Base-by-base conservation (phyloP, 352 stramenopile species). In the Phytophthora uliginosa region DNA sequence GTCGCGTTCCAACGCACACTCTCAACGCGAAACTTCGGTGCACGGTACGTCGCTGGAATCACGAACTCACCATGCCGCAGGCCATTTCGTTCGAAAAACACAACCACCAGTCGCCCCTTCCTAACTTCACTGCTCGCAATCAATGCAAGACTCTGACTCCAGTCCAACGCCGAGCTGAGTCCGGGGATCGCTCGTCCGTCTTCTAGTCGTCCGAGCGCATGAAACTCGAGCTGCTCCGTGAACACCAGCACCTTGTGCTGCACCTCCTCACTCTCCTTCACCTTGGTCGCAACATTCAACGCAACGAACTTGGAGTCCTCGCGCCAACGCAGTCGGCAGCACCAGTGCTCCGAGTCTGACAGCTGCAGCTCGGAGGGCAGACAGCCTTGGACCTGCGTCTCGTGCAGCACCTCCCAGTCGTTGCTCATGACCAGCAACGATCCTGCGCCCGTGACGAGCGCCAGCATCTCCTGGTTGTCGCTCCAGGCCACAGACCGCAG, bases 61-160 rank as follows among this genome's bases (percentile, higher is more conserved):
- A 76, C 63, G 62, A 97, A 95, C 50, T 95, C 90, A 17, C 90
- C 88, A 65, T 97, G 90, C 2, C 86, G 82, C 47, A 95, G 71
- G 1, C 90, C 90, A 63, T 97, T 97, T 22, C 85, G 77, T 66
- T 97, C 90, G 56, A 97, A 97, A 63, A 96, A 95, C 18, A 95
- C 86, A 15, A 95, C 73, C 34, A 86, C 82, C 28, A 89, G 70
- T 56, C 86, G 69, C 3, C 83, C 76, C 31, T 86, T 88, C 47
- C 88, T 77, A 36, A 69, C 76, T 69, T 96, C 86, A 51, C 77
- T 80, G 57, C 80, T 88, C 9, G 87, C 81, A 52, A 97, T 84
- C 4, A 95, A 74, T 48, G 88, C 88, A 45, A 95, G 80, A 74
- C 91, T 91, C 15, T 91, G 85, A 55, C 79, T 83, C 90, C 90